Conservation (phyloP, 306 rosid genomes). For the cucumber (Cucumis sativus) region DNA sequence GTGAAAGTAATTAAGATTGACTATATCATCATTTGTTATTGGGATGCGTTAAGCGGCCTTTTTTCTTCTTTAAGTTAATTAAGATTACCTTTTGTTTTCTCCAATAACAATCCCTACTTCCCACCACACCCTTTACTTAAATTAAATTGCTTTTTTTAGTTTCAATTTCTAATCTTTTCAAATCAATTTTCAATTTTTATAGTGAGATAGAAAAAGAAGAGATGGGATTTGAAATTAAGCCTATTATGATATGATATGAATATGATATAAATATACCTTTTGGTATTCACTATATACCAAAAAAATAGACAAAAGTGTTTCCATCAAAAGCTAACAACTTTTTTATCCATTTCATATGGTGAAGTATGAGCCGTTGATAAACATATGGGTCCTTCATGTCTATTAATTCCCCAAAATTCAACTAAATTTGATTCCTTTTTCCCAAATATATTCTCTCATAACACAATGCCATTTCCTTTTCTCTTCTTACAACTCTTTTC, state of each 20-base stretch:
- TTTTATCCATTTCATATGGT: too few species aligned
- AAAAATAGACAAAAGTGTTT: background rate
- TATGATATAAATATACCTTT: too few species aligned
- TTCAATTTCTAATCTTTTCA: too few species aligned
- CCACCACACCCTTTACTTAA: too few species aligned
- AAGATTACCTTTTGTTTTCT: background rate
- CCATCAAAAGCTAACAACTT: background rate
- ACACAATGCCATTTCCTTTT: background rate
- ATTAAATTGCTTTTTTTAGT: too few species aligned
- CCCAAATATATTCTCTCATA: background rate
- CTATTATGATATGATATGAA: too few species aligned
- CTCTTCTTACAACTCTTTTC: background rate
- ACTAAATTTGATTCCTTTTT: background rate
- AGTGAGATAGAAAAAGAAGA: too few species aligned
- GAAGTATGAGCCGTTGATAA: too few species aligned
- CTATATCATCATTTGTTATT: background rate
- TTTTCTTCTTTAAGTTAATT: background rate
- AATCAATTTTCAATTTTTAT: too few species aligned
- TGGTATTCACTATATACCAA: too few species aligned
- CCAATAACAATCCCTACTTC: background rate
- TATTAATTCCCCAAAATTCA: background rate
- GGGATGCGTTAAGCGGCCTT: background rate
- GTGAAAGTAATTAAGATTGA: background rate
- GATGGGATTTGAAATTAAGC: too few species aligned
- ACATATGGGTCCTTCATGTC: too few species aligned